These are phyloP conservation scores for Boletus barrowsii DNA, from an alignment of 768 basidiomycete genomes.

Conservation along the genomic window DNA sequence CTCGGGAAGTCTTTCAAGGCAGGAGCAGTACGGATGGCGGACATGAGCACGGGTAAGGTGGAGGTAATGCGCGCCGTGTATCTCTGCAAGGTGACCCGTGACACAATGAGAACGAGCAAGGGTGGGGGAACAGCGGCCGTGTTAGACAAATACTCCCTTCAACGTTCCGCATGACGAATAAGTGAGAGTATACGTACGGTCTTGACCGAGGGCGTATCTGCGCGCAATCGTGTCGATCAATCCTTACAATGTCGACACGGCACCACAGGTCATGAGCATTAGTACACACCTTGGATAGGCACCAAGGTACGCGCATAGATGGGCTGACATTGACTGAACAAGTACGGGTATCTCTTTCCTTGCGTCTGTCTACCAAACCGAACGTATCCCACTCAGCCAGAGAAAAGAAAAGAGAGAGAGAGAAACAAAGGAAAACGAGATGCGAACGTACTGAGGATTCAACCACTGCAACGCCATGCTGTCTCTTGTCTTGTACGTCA, in stretches of 20 bases:
- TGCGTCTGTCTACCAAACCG: neutral
- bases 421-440: neutral
- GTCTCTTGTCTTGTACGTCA: constrained; percentile 70
- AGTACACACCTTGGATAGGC: neutral
- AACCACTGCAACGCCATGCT: constrained; percentile 88
- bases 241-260: too few relatives aligned
- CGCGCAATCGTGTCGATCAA: too few relatives aligned
- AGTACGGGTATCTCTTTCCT: neutral
- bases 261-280: neutral
- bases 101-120: too few relatives aligned
- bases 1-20: neutral
- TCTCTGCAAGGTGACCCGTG: neutral
- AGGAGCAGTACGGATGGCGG: neutral
- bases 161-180: neutral
- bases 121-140: too few relatives aligned
- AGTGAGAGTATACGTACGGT: neutral
- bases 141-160: too few relatives aligned
- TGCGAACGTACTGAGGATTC: constrained; percentile 57
- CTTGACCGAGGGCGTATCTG: neutral
- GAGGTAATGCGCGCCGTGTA: neutral
- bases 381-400: neutral
- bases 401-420: neutral
- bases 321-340: neutral
- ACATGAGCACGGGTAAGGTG: neutral
- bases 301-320: neutral